Evolutionary conservation across 2,329 filamentous ascomycete genomes (phyloP), one percentile per base, ranked within the genome.

Genomic region (Calonectria crousiana): DNA sequence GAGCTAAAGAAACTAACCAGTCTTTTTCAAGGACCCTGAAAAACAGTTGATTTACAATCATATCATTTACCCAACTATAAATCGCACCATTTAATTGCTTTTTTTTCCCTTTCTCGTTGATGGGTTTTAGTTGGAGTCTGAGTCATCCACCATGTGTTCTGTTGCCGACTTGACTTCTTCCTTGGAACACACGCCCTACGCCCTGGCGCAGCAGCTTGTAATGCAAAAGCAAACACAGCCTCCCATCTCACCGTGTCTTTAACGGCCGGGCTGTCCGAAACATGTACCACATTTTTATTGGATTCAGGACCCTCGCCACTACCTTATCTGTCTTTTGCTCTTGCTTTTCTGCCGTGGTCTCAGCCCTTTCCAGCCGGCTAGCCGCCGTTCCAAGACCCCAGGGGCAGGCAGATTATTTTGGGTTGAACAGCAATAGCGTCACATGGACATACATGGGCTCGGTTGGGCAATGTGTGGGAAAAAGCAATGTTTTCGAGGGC

Each of bases 171-270:
- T 14, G 56, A 14, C 34, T 26, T 26, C 56, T 56, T 60, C n/a
- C 34, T 36, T 36, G 14, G 9, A 65, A 44, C 66, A 64, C 44
- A 38, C 38, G 56, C 34, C 56, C 56, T 60, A 38, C 1, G 30
- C 30, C 53, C 53, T 51, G 6, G 38, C 28, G 34, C 13, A 56
- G 32, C 13, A 44, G 20, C 56, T 36, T 69, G 32, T 36, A 64
- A 69, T 58, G 41, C 38, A 65, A 65, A 38, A 38, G 28, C 60
- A 65, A 65, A 36, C 60, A 47, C 26, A 44, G 60, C 60, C 60
- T 65, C 60, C 36, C n/a, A 47, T 47, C 38, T 64, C n/a, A 18
- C 23, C 60, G n/a, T 65, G 60, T 47, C 38, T 65, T 30, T 30
- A 44, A 65, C 11, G 23, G 41, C 41, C 60, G 60, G 60, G 26